Evolutionary conservation across 441 rosid genomes (phyloP).

Genomic region (Pelargonium citronellum): DNA sequence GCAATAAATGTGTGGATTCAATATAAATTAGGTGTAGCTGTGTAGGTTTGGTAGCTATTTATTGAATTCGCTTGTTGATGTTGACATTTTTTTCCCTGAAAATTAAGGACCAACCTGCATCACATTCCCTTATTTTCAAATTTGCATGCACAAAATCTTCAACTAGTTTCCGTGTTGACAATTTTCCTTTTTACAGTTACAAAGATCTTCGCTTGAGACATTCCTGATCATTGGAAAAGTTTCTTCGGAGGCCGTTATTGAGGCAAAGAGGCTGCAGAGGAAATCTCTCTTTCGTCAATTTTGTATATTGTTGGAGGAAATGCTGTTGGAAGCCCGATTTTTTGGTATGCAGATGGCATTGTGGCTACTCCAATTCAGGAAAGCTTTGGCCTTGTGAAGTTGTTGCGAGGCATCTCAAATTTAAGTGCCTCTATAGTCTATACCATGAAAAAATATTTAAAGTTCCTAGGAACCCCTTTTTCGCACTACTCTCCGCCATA

Average conservation of each 20-base stretch:
- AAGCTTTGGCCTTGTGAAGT: conserved; percentile 38
- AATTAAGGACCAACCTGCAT: not conserved
- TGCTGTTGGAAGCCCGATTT: conserved; percentile 57
- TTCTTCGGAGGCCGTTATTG: conserved; percentile 76
- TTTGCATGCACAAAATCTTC: not conserved
- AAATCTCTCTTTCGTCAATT: conserved; percentile 47
- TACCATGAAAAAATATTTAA: no score
- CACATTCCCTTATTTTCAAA: not conserved
- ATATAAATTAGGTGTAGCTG: not conserved
- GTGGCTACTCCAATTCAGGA: conserved; percentile 62
- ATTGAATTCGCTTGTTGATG: not conserved
- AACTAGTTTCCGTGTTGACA: conserved; percentile 9
- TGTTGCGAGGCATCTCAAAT: not conserved
- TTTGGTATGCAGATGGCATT: conserved; percentile 55
- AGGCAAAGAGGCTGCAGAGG: conserved; percentile 57
- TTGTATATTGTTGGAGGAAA: conserved; percentile 54
- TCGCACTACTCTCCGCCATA: not conserved
- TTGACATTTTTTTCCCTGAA: not conserved
- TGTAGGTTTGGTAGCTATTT: not conserved
- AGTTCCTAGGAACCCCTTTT: not conserved
- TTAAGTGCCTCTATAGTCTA: not conserved
- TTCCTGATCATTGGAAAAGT: conserved; percentile 73
- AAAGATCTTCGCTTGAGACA: conserved; percentile 65
- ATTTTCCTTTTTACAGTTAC: conserved; percentile 38
- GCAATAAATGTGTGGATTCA: no score